Base-by-base conservation (phyloP, 495 filamentous ascomycete genomes). In the Hypoxylon cercidicola region DNA sequence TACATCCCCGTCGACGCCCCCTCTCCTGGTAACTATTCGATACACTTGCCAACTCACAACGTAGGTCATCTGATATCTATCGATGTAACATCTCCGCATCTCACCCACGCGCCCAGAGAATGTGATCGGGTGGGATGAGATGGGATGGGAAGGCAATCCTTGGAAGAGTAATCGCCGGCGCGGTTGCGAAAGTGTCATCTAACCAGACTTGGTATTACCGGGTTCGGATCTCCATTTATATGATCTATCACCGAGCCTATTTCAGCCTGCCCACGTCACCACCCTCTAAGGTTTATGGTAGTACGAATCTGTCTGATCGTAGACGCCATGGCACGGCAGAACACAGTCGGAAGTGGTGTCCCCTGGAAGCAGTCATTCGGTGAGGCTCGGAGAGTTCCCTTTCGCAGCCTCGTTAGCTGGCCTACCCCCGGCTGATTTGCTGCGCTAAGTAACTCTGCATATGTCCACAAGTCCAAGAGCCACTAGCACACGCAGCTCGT, bases 381-480 rank as follows among this genome's bases (percentile, higher is more conserved):
- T 71, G 70, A 68, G 70, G 70, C 70, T 73, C 71, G 71, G 70
- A 56, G 62, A 63, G 68, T 73, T 71, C 13, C 1, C 10, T 19
- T 39, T 57, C 55, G 46, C 58, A 69, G 68, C 68, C 64, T 66
- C 64, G 57, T 59, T 59, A 45, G 55, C 32, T 37, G 3, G 19
- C 30, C 46, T 57, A 71, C 55, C 68, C 68, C 71, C 51, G 71
- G 68, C 15, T 35, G 30, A 13, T 39, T 28, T 21, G 44, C 44
- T 66, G 15, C 9, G 37, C 49, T 50, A 44, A 61, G 55, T 30
- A 52, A 45, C 25, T 52, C 40, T 44, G 35, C 37, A 50, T 53
- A 50, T 34, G 28, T 10, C 59, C 52, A 10, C 37, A 23, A 44
- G 13, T 46, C 48, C 39, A 64, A 66, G 55, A 57, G 65, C 53